phyloP scores from a whole-genome alignment of 352 stramenopile species.

The Elongisporangium anandrum region DNA sequence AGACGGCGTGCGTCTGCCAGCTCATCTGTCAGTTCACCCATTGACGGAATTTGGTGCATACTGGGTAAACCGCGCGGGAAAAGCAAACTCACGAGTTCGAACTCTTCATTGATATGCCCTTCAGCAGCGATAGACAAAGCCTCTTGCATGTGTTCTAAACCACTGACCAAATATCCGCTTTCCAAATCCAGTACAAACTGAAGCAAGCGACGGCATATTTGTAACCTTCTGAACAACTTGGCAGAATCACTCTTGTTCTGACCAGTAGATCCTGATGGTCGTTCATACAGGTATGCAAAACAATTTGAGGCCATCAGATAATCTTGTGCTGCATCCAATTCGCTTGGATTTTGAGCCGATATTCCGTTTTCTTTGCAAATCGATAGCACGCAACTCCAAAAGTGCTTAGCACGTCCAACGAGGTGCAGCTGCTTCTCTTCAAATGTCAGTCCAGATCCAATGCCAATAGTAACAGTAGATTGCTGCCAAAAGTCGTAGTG shows the following conservation, averaged over 20 bases:
- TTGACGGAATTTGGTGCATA: conserved; percentile 14
- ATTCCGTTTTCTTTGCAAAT: conserved; percentile 32
- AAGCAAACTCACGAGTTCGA: conserved; percentile 25
- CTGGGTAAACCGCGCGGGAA: conserved; percentile 34
- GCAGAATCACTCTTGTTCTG: background rate
- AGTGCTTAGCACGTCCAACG: background rate
- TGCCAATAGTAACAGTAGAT: background rate
- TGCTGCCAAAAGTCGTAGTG: background rate
- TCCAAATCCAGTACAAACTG: conserved; percentile 50
- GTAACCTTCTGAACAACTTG: conserved; percentile 2
- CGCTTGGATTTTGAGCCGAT: conserved; percentile 19
- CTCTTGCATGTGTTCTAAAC: conserved; percentile 38
- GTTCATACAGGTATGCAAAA: conserved; percentile 8
- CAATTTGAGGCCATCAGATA: conserved; percentile 18
- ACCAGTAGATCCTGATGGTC: background rate
- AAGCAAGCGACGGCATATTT: conserved; percentile 25
- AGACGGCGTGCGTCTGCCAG: conserved; percentile 28
- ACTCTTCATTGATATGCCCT: background rate
- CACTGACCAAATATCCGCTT: conserved; percentile 47
- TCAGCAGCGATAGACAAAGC: conserved; percentile 10
- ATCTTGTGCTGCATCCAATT: conserved; percentile 31
- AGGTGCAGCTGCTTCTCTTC: conserved; percentile 3
- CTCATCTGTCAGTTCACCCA: conserved; percentile 52
- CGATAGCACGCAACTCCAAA: conserved; percentile 27
- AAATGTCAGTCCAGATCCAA: background rate